These are phyloP conservation scores for Zoysia matrella DNA, from an alignment of 202 grass and related monocot species.

Conservation along the genomic window DNA sequence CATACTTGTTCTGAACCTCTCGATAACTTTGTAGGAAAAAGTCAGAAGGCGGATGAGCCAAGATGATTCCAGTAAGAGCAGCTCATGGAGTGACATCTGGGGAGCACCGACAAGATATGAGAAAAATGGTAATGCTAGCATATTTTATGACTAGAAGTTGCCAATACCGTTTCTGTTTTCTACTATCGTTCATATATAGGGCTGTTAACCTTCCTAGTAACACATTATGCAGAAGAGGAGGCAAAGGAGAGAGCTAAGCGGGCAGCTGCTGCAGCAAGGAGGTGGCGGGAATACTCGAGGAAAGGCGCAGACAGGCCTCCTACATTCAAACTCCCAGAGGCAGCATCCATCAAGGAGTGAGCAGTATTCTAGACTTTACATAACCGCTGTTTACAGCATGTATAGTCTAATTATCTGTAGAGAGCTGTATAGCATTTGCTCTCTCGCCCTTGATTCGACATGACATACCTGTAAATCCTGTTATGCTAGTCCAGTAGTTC, in stretches of 20 bases:
- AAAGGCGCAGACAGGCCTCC: constrained; percentile 78
- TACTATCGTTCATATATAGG: neutral
- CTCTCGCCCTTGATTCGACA: constrained; percentile 26
- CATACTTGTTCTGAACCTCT: no score
- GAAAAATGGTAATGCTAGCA: constrained; percentile 64
- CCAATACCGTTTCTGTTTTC: neutral
- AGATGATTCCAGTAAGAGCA: no score
- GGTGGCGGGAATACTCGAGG: constrained; percentile 97
- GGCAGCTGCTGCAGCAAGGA: constrained; percentile 78
- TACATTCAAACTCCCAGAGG: constrained; percentile 82
- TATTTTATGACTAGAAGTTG: neutral
- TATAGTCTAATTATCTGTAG: constrained; percentile 53
- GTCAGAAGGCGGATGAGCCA: no score
- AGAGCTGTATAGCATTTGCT: constrained; percentile 48
- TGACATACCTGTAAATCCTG: no score
- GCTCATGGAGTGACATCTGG: no score
- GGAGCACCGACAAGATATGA: constrained; percentile 60
- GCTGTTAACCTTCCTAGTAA: constrained; percentile 21
- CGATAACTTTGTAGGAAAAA: no score
- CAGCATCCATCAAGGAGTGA: constrained; percentile 68
- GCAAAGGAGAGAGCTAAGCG: constrained; percentile 77
- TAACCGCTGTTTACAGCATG: constrained; percentile 44
- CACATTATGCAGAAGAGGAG: constrained; percentile 58
- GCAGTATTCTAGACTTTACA: neutral
- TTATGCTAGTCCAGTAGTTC: constrained; percentile 24